Percentiles rank a stretch among this genome's conserved stretches.
Evolutionary conservation across 2,329 filamentous ascomycete genomes (phyloP).

Genomic region (Pseudocercospora macadamiae): DNA sequence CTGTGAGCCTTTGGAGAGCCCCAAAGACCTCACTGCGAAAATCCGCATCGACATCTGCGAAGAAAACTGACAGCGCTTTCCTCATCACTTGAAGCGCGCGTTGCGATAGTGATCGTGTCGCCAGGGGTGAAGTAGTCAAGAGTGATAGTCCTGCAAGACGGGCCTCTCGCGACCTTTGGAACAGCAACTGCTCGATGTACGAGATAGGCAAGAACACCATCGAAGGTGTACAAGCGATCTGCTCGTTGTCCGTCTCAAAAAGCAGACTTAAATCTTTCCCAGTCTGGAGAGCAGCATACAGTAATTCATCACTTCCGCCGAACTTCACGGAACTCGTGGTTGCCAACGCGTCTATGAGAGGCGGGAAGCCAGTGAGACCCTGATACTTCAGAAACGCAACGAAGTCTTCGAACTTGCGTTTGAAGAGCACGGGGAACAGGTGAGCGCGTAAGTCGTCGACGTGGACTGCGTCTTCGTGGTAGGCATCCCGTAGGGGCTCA

Average conservation of each 20-base stretch:
- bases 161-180: slow-evolving; percentile 51
- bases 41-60: slow-evolving; percentile 84
- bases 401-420: slow-evolving; percentile 44
- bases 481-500: slow-evolving; percentile 26
- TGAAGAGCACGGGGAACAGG: slow-evolving; percentile 53
- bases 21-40: slow-evolving; percentile 80
- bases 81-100: slow-evolving; percentile 65
- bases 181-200: slow-evolving; percentile 44
- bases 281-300: slow-evolving; percentile 45
- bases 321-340: neutral
- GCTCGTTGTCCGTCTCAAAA: slow-evolving; percentile 36
- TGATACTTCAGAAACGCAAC: slow-evolving; percentile 44
- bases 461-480: slow-evolving; percentile 12
- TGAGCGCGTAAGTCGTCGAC: slow-evolving; percentile 47
- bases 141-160: slow-evolving; percentile 81
- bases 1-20: slow-evolving; percentile 74
- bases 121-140: slow-evolving; percentile 73
- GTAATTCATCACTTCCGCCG: slow-evolving; percentile 27
- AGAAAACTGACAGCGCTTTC: slow-evolving; percentile 68
- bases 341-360: neutral
- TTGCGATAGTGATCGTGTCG: slow-evolving; percentile 70
- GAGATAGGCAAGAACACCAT: slow-evolving; percentile 59
- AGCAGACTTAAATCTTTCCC: slow-evolving; percentile 53
- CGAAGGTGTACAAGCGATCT: slow-evolving; percentile 26
- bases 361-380: slow-evolving; percentile 37